Evolutionary conservation across 2,329 filamentous ascomycete genomes (phyloP).

Genomic region (Penicillium nordicum): DNA sequence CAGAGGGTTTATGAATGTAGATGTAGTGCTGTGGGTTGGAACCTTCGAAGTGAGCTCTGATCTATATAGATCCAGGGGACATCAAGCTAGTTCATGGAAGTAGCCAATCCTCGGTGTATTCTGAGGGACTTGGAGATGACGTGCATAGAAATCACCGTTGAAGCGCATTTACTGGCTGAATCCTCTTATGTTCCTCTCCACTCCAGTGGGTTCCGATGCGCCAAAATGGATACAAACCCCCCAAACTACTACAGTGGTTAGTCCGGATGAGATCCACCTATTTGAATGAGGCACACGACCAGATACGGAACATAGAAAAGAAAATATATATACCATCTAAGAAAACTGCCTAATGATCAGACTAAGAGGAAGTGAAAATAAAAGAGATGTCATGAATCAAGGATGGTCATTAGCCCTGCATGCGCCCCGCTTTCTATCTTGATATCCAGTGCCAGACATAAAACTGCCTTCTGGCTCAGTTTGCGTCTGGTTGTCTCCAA

Average conservation of each 20-base stretch:
- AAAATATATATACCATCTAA: slow-evolving; percentile 9
- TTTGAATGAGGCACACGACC: not conserved
- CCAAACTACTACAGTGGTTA: not conserved
- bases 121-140: not conserved
- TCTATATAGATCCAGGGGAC: not conserved
- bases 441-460: slow-evolving; percentile 9
- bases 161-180: not conserved
- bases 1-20: not conserved
- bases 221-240: not conserved
- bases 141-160: not conserved
- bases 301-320: not conserved
- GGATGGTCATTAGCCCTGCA: slow-evolving; percentile 20
- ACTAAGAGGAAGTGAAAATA: slow-evolving; percentile 4
- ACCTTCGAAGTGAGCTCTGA: not conserved
- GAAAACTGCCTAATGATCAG: slow-evolving; percentile 6
- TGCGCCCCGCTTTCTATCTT: slow-evolving; percentile 14
- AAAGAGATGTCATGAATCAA: slow-evolving; percentile 17
- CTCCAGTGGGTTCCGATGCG: not conserved
- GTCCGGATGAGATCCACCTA: not conserved
- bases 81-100: not conserved
- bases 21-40: not conserved
- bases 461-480: not conserved
- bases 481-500: not conserved
- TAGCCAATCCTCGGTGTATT: not conserved
- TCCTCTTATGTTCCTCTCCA: not conserved